These are phyloP conservation scores for Aspergillus latus DNA, from an alignment of 2,329 filamentous ascomycete genomes.

Conservation along the genomic window DNA sequence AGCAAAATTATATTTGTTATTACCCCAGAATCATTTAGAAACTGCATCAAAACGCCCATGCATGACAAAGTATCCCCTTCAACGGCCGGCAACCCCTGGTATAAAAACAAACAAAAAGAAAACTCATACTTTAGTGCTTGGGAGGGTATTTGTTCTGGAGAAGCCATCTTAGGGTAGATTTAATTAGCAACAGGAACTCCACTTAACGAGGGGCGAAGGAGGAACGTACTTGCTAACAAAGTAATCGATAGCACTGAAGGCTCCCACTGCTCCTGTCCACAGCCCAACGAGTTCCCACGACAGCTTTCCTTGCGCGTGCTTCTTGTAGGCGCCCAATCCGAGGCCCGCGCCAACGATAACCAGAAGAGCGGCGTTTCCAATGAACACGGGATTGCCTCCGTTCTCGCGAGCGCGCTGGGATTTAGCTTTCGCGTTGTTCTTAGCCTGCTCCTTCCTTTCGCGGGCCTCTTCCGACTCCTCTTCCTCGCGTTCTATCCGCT, in stretches of 20 bases:
- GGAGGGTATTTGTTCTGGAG: constrained; percentile 53
- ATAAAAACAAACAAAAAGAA: neutral
- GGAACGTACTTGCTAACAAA: constrained; percentile 50
- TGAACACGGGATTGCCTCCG: constrained; percentile 47
- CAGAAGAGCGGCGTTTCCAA: constrained; percentile 48
- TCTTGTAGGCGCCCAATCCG: constrained; percentile 49
- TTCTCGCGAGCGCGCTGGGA: constrained; percentile 35
- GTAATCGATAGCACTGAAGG: constrained; percentile 48
- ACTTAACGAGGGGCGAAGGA: neutral
- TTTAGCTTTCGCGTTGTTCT: constrained; percentile 35
- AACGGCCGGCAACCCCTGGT: neutral
- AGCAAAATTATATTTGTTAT: neutral
- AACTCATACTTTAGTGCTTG: constrained; percentile 24
- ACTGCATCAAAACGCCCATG: neutral
- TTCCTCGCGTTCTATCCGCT: constrained; percentile 45
- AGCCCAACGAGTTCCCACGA: constrained; percentile 48
- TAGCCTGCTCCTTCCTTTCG: constrained; percentile 36
- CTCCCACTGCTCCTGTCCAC: constrained; percentile 45
- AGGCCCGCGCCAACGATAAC: constrained; percentile 44
- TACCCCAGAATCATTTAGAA: constrained; percentile 1
- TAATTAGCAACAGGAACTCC: neutral
- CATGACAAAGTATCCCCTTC: neutral
- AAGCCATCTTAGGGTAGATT: constrained; percentile 42
- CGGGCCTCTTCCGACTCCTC: constrained; percentile 30
- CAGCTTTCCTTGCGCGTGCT: constrained; percentile 46